These are phyloP conservation scores for Spathaspora arborariae DNA, from an alignment of 805 yeast species.

Conservation along the genomic window DNA sequence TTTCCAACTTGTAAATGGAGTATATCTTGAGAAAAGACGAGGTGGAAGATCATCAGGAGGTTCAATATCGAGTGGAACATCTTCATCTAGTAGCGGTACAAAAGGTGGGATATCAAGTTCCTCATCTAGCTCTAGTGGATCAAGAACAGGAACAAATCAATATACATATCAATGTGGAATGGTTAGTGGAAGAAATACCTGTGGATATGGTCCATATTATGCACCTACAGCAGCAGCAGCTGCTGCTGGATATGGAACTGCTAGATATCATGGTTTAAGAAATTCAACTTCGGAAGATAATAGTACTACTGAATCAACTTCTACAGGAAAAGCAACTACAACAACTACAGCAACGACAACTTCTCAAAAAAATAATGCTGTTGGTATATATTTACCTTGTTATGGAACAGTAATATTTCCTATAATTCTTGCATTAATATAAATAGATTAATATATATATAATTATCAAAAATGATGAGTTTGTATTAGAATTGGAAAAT, in stretches of 20 bases:
- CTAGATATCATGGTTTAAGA: constrained; percentile 9
- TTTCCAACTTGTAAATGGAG: constrained; percentile 1
- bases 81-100: background rate
- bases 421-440: background rate
- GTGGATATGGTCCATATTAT: constrained; percentile 10
- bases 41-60: background rate
- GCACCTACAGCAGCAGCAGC: constrained; percentile 11
- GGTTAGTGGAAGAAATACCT: constrained; percentile 4
- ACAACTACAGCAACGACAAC: background rate
- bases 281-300: constrained; percentile 1
- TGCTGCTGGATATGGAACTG: constrained; percentile 11
- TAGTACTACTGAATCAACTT: no score
- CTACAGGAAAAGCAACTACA: background rate
- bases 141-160: background rate
- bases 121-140: constrained; percentile 2
- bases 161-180: constrained; percentile 9
- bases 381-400: background rate
- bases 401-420: background rate
- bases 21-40: background rate
- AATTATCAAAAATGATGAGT: background rate
- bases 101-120: constrained; percentile 3
- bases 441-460: background rate
- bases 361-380: background rate
- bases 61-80: background rate
- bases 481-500: background rate